Evolutionary conservation across 164 flowering plant genomes (phyloP).

Genomic region (Chimonanthus praecox): DNA sequence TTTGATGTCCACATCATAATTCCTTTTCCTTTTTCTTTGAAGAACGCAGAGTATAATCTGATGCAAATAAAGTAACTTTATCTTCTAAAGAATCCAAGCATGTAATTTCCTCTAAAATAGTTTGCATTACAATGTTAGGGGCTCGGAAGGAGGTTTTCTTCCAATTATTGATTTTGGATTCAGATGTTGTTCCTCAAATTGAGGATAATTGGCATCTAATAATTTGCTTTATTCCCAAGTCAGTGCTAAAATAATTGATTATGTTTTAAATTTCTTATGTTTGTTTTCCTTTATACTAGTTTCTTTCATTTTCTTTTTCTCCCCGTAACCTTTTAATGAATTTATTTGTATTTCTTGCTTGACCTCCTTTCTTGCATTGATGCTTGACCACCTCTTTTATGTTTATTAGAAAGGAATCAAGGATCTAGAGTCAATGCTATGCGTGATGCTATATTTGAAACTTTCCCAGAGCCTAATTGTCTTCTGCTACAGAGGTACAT

Average conservation of each 20-base stretch:
- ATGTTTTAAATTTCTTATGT: background rate
- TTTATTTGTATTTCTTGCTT: too few relatives aligned
- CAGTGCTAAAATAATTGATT: background rate
- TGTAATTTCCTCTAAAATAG: background rate
- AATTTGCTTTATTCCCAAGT: background rate
- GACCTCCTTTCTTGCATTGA: background rate
- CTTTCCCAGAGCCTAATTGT: constrained; percentile 96
- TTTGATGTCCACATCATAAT: too few relatives aligned
- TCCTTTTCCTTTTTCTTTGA: background rate
- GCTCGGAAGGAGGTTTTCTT: background rate
- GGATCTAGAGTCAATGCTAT: constrained; percentile 58
- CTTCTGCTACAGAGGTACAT: constrained; percentile 77
- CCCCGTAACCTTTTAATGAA: too few relatives aligned
- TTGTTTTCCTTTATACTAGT: background rate
- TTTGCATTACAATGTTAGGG: background rate
- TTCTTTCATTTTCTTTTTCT: too few relatives aligned
- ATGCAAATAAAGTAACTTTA: too few relatives aligned
- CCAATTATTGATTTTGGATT: background rate
- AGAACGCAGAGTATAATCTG: background rate
- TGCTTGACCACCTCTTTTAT: background rate
- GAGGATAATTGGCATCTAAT: background rate
- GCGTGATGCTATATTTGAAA: constrained; percentile 74
- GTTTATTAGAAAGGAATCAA: constrained; percentile 60
- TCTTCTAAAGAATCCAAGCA: background rate
- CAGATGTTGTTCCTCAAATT: background rate